phyloP scores from a whole-genome alignment of 257 asterid species.

The Solanum virginianum region DNA sequence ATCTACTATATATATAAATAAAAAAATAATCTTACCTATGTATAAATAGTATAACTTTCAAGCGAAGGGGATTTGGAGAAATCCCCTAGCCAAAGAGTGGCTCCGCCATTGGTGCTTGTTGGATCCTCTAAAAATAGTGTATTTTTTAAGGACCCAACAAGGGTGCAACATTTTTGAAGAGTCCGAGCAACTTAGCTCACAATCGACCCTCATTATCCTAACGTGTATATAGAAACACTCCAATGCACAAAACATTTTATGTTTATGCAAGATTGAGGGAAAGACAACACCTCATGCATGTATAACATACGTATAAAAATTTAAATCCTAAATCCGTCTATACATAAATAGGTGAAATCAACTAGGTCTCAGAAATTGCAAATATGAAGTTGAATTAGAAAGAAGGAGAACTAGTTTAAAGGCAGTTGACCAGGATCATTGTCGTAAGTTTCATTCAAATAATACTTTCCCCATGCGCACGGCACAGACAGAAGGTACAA shows the following conservation, averaged over 20 bases:
- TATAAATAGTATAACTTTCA: too few relatives aligned
- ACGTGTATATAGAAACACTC: neutral
- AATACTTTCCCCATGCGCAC: slow-evolving; percentile 5
- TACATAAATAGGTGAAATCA: neutral
- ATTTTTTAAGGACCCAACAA: too few relatives aligned
- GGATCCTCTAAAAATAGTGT: too few relatives aligned
- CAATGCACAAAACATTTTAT: fast-evolving
- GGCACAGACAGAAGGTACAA: slow-evolving; percentile 8
- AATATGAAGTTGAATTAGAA: neutral
- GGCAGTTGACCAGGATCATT: slow-evolving; percentile 36
- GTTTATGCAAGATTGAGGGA: neutral
- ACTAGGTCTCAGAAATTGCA: neutral
- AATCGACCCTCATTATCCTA: neutral
- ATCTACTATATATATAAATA: too few relatives aligned
- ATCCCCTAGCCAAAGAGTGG: too few relatives aligned
- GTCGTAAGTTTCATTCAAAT: slow-evolving; percentile 8
- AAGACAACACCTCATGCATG: fast-evolving
- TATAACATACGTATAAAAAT: neutral
- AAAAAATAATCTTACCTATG: too few relatives aligned
- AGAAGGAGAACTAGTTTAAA: neutral
- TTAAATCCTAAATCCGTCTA: neutral
- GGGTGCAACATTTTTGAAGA: too few relatives aligned
- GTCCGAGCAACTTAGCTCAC: too few relatives aligned
- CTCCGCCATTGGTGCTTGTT: too few relatives aligned
- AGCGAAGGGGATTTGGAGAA: too few relatives aligned